A percentile compares a stretch with the other conserved stretches of the same genome.
Evolutionary conservation across 2,329 filamentous ascomycete species (phyloP).

Genomic region (Pestalotiopsis sp.): DNA sequence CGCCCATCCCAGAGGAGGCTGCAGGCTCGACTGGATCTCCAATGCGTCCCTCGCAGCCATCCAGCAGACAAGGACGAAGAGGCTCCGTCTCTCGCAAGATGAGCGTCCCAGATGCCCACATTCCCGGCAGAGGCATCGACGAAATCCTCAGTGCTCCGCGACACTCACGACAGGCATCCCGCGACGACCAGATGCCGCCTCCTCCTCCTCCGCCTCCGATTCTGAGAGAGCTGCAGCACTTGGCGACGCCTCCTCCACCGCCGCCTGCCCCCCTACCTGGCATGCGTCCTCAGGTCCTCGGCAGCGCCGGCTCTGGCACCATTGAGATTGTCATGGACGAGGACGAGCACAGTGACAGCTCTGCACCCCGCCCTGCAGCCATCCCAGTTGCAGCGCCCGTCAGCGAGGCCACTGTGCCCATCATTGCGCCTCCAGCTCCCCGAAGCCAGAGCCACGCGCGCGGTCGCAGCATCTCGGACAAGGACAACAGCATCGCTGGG

Average conservation of each 20-base stretch:
- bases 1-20: conserved; percentile 54
- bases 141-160: conserved; percentile 41
- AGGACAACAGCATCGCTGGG: conserved; percentile 51
- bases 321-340: conserved; percentile 71
- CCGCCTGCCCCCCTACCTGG: conserved; percentile 61
- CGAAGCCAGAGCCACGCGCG: conserved; percentile 51
- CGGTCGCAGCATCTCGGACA: conserved; percentile 57
- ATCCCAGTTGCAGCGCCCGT: conserved; percentile 37
- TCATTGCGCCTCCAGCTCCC: conserved; percentile 47
- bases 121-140: conserved; percentile 47
- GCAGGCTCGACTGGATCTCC: conserved; percentile 33
- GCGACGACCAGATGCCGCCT: conserved; percentile 52
- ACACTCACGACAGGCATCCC: conserved; percentile 46
- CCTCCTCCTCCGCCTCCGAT: conserved; percentile 58
- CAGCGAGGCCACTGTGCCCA: conserved; percentile 44
- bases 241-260: conserved; percentile 62
- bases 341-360: conserved; percentile 39
- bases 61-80: conserved; percentile 25
- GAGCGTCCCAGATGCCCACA: conserved; percentile 35
- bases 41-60: conserved; percentile 40
- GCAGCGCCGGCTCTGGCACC: conserved; percentile 50
- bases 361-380: conserved; percentile 13
- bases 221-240: conserved; percentile 64
- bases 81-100: conserved; percentile 38
- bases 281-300: conserved; percentile 41